Base-by-base conservation (phyloP, 306 rosid genomes). In the Begonia peltatifolia region DNA sequence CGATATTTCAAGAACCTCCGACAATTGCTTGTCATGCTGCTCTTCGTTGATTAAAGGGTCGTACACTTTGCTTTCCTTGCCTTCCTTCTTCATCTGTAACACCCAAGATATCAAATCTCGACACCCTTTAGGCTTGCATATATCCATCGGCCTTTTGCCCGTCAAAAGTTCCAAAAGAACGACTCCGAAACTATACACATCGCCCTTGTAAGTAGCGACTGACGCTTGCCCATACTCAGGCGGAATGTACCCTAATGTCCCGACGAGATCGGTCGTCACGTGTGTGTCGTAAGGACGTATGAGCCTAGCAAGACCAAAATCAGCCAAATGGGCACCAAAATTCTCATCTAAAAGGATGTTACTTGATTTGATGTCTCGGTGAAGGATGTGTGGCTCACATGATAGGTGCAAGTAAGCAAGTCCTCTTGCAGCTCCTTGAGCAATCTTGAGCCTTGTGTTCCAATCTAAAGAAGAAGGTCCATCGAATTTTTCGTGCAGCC, bases 151-250 rank as follows among this genome's bases (percentile, higher is more conserved):
- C 78, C 94, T 76, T 62, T 79, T 70, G 14, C 84, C 71, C 0
- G 94, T 84, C 25, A 81, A 76, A 63, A 84, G 87, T 74, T 84
- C 90, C 1, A 84, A 79, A 67, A 84, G 87, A 58, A 84, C 94
- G n/a, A 84, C 89, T 0, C 94, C 94, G 1, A 78, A 81, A 69
- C 94, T 81, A 46, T 76, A 84, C 50, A 84, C 89, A 63, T 84
- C 94, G 0, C 94, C 94, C 51, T 84, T 68, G 67, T 73, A 78
- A 1, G 89, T 84, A 46, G 89, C 94, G 3, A 74, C 71, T 15
- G 76, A 65, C 18, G 94, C 71, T 67, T 84, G 94, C 63, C 89
- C 63, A 56, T 84, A 84, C 59, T 84, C 90, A 2, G 89, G 94
- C 44, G 94, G 94, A 57, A 84, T 84, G 18, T 84, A 84, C 22